Conservation (phyloP, 371 early-diverging fungal species). For the Lichtheimia ornata region DNA sequence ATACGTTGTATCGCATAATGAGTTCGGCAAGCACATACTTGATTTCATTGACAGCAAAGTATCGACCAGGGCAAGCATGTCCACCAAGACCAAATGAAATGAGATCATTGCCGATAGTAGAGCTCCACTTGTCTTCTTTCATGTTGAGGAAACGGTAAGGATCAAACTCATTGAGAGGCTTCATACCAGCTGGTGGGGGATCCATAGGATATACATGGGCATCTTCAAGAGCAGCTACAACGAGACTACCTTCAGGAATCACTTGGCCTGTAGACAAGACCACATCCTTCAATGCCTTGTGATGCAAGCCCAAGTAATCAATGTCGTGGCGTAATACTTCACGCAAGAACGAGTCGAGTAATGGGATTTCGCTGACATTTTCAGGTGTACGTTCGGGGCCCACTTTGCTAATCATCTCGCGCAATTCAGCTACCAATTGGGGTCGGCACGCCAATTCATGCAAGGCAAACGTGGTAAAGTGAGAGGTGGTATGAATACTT, state of each 20-base stretch:
- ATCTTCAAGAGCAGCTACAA: conserved; percentile 27
- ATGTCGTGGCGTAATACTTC: conserved; percentile 43
- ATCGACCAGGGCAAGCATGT: conserved; percentile 56
- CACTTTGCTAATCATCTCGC: conserved; percentile 19
- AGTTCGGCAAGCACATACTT: conserved; percentile 37
- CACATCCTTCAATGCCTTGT: conserved; percentile 33
- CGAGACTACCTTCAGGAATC: conserved; percentile 41
- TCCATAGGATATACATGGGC: conserved; percentile 13
- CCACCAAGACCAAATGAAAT: conserved; percentile 36
- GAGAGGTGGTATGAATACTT: conserved; percentile 44
- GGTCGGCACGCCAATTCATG: conserved; percentile 40
- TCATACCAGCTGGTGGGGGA: conserved; percentile 1
- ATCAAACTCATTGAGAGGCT: conserved; percentile 28
- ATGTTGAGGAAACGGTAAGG: conserved; percentile 23
- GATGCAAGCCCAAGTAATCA: conserved; percentile 34
- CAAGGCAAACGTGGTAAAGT: conserved; percentile 31
- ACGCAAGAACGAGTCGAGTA: conserved; percentile 54
- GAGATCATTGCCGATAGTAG: conserved; percentile 14
- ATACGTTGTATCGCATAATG: conserved; percentile 24
- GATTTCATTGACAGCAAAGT: conserved; percentile 50
- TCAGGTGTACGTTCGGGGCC: conserved; percentile 24
- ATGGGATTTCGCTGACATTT: conserved; percentile 27
- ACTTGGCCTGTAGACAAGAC: conserved; percentile 41
- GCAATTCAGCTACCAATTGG: conserved; percentile 21
- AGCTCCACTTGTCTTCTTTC: conserved; percentile 11